A percentile compares a stretch with the other conserved stretches of the same genome.
Evolutionary conservation across 768 basidiomycete genomes (phyloP).

Genomic region (Suillus decipiens): DNA sequence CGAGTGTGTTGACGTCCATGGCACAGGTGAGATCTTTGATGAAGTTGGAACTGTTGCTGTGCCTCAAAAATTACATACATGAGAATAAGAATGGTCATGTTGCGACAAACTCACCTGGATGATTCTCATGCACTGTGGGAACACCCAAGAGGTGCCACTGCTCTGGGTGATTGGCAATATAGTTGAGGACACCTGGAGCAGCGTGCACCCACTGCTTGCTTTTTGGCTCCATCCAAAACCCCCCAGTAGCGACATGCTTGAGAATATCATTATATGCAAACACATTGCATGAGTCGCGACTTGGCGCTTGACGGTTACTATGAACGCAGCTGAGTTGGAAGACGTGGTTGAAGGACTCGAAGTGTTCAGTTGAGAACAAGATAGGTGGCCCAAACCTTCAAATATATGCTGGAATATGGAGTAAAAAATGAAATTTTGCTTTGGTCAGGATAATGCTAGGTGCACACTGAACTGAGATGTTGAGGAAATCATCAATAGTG

Average conservation of each 20-base stretch:
- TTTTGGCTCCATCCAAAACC: constrained; percentile 15
- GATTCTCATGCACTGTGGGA: neutral
- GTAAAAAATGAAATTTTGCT: constrained; percentile 34
- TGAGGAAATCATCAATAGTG: constrained; percentile 26
- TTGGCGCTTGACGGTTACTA: constrained; percentile 34
- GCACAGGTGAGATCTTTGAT: constrained; percentile 1
- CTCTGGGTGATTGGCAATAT: constrained; percentile 11
- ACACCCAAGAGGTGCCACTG: constrained; percentile 11
- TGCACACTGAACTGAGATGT: constrained; percentile 18
- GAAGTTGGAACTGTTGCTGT: neutral
- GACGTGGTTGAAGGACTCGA: constrained; percentile 31
- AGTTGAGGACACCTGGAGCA: constrained; percentile 2
- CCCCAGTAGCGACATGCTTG: constrained; percentile 22
- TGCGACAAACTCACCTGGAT: constrained; percentile 8
- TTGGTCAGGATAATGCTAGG: constrained; percentile 31
- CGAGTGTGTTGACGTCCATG: constrained; percentile 9
- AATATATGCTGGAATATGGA: constrained; percentile 31
- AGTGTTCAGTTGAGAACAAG: constrained; percentile 31
- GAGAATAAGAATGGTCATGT: neutral
- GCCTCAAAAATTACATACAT: constrained; percentile 3
- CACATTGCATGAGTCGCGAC: constrained; percentile 20
- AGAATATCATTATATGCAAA: constrained; percentile 16
- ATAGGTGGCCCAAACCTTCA: constrained; percentile 30
- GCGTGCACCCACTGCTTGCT: constrained; percentile 7
- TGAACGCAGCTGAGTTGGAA: constrained; percentile 27